These are phyloP conservation scores for Heritiera littoralis DNA, from an alignment of 345 rosid genomes.

Conservation along the genomic window DNA sequence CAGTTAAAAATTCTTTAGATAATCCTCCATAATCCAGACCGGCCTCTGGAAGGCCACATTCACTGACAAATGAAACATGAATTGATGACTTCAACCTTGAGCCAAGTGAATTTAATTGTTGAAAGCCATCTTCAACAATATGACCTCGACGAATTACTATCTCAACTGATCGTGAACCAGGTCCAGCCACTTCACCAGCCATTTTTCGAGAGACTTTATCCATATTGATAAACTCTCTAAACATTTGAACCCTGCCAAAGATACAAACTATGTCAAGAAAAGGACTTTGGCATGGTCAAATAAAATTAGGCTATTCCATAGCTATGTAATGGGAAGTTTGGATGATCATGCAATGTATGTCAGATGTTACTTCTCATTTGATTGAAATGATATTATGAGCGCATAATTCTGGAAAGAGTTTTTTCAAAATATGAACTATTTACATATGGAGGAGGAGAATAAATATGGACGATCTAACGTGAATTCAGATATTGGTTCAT, in stretches of 20 bases:
- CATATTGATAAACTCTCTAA: slow-evolving; percentile 87
- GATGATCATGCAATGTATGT: background rate
- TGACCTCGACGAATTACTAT: slow-evolving; percentile 89
- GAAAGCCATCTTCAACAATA: slow-evolving; percentile 94
- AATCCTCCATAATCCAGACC: slow-evolving; percentile 98
- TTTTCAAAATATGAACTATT: background rate
- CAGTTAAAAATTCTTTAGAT: slow-evolving; percentile 95
- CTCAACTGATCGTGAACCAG: slow-evolving; percentile 82
- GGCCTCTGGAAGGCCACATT: slow-evolving; percentile 96
- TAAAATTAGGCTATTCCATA: slow-evolving; percentile 3
- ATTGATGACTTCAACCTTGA: slow-evolving; percentile 86
- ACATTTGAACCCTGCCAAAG: slow-evolving; percentile 83
- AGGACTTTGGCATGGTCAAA: slow-evolving; percentile 10
- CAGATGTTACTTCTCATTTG: slow-evolving; percentile 5
- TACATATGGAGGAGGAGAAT: no score
- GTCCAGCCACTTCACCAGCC: slow-evolving; percentile 87
- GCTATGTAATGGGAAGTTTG: background rate
- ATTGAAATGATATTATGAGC: background rate
- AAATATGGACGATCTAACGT: no score
- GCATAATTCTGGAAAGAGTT: background rate
- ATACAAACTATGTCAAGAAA: slow-evolving; percentile 28
- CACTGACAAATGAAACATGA: slow-evolving; percentile 95
- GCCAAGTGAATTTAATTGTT: slow-evolving; percentile 74
- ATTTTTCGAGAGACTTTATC: slow-evolving; percentile 85
- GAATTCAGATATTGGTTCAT: no score